A percentile compares a stretch with the other conserved stretches of the same genome.
phyloP scores from a whole-genome alignment of 495 filamentous ascomycete species.

The Aspergillus asperescens region DNA sequence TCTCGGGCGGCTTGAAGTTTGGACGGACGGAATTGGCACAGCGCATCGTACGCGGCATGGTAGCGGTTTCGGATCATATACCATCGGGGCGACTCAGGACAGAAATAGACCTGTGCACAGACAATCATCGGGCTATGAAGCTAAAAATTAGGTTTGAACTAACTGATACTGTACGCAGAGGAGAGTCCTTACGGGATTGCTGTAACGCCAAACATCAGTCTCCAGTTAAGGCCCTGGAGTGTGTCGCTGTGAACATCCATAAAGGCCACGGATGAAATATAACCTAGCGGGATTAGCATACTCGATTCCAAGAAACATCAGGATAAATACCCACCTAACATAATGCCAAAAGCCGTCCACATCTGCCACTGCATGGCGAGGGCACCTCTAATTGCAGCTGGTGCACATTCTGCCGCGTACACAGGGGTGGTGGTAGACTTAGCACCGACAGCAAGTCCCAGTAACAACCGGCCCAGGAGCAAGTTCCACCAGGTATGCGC shows the following conservation, averaged over 20 bases:
- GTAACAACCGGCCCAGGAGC: conserved; percentile 51
- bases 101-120: conserved; percentile 52
- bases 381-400: conserved; percentile 51
- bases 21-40: conserved; percentile 39
- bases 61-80: conserved; percentile 51
- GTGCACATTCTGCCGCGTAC: conserved; percentile 53
- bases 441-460: conserved; percentile 57
- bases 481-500: conserved; percentile 48
- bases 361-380: conserved; percentile 62
- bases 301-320: not conserved
- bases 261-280: conserved; percentile 66
- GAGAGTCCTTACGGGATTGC: conserved; percentile 25
- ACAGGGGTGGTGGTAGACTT: conserved; percentile 56
- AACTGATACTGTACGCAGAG: too few species aligned
- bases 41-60: conserved; percentile 40
- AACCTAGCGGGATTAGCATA: conserved; percentile 29
- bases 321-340: conserved; percentile 52
- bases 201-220: conserved; percentile 45
- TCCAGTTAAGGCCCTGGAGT: conserved; percentile 45
- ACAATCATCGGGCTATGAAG: conserved; percentile 30
- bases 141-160: too few species aligned
- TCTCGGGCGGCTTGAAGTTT: conserved; percentile 49
- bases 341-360: conserved; percentile 73
- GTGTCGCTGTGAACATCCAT: conserved; percentile 33
- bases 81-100: conserved; percentile 65